Percentiles rank a stretch among this genome's conserved stretches.
phyloP scores from a whole-genome alignment of 2,329 filamentous ascomycete genomes.

The Hansfordia pulvinata region DNA sequence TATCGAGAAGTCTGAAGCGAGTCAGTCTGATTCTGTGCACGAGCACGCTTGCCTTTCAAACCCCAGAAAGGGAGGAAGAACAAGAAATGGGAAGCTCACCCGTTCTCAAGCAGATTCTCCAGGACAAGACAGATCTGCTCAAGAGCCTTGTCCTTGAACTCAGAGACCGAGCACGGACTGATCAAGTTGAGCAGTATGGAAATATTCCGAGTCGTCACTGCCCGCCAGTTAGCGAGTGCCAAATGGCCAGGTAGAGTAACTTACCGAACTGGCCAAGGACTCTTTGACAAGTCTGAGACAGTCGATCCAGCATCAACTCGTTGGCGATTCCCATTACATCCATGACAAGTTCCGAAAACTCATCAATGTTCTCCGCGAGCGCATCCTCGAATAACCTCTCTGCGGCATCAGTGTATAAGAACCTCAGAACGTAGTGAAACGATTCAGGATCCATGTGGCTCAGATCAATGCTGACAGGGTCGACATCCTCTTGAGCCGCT shows the following conservation, averaged over 20 bases:
- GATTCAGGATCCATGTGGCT: slow-evolving; percentile 62
- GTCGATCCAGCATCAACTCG: slow-evolving; percentile 85
- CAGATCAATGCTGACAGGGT: slow-evolving; percentile 60
- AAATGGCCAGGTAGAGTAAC: too few relatives aligned
- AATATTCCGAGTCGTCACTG: slow-evolving; percentile 72
- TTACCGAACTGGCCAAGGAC: slow-evolving; percentile 59
- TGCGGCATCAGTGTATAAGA: slow-evolving; percentile 75
- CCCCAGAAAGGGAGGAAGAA: background rate
- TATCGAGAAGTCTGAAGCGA: slow-evolving; percentile 47
- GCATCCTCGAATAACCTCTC: slow-evolving; percentile 71
- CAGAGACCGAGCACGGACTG: slow-evolving; percentile 65
- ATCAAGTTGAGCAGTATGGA: slow-evolving; percentile 76
- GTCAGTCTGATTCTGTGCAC: slow-evolving; percentile 22
- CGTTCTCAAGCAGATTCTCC: slow-evolving; percentile 84
- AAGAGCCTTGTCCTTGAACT: slow-evolving; percentile 78
- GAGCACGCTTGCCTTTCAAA: too few relatives aligned
- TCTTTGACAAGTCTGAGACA: slow-evolving; percentile 82
- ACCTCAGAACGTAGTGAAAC: slow-evolving; percentile 66
- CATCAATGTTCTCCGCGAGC: slow-evolving; percentile 57
- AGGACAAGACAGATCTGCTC: slow-evolving; percentile 89
- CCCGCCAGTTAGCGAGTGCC: slow-evolving; percentile 11
- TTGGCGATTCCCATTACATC: slow-evolving; percentile 85
- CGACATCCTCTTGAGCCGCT: slow-evolving; percentile 25
- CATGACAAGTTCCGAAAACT: slow-evolving; percentile 78
- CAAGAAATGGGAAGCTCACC: slow-evolving; percentile 19